Conservation (phyloP, 495 filamentous ascomycete species). For the Trichoderma erinaceum region DNA sequence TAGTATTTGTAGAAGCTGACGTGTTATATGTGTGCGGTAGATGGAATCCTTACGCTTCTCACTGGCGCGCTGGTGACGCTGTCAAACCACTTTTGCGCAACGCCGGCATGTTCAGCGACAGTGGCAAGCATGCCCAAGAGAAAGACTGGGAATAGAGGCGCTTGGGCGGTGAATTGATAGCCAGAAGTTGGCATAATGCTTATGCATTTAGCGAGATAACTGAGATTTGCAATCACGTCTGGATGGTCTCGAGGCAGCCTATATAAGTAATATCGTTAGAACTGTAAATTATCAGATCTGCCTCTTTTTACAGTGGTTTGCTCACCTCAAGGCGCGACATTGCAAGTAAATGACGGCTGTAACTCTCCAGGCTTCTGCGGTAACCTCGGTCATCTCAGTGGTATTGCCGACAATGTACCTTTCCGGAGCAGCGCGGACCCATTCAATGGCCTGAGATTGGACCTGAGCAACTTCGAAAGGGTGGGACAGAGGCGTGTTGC, state of each 20-base stretch:
- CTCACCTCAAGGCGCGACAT: conserved; percentile 15
- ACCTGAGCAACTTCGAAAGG: not conserved
- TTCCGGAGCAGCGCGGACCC: not conserved
- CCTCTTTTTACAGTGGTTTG: not conserved
- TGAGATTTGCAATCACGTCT: not conserved
- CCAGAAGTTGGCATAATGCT: conserved; percentile 10
- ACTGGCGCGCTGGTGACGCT: conserved; percentile 5
- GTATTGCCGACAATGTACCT: not conserved
- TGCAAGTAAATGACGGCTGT: conserved; percentile 12
- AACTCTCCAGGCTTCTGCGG: conserved; percentile 15
- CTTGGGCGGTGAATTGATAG: conserved; percentile 16
- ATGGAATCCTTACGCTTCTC: conserved; percentile 5
- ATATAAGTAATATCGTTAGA: not conserved
- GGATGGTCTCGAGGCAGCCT: conserved; percentile 14
- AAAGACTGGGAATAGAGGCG: conserved; percentile 16
- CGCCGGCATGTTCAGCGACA: not conserved
- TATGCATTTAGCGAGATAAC: conserved; percentile 15
- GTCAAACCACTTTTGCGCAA: conserved; percentile 14
- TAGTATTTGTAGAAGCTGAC: not conserved
- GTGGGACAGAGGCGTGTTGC: not conserved
- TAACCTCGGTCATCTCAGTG: conserved; percentile 5
- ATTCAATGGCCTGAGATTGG: not conserved
- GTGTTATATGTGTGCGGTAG: not conserved
- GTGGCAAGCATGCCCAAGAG: conserved; percentile 14
- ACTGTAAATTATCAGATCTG: not conserved